A percentile compares a stretch with the other conserved stretches of the same genome.
These are phyloP conservation scores for Hippophae gyantsensis DNA, from an alignment of 306 rosid genomes.

Conservation along the genomic window DNA sequence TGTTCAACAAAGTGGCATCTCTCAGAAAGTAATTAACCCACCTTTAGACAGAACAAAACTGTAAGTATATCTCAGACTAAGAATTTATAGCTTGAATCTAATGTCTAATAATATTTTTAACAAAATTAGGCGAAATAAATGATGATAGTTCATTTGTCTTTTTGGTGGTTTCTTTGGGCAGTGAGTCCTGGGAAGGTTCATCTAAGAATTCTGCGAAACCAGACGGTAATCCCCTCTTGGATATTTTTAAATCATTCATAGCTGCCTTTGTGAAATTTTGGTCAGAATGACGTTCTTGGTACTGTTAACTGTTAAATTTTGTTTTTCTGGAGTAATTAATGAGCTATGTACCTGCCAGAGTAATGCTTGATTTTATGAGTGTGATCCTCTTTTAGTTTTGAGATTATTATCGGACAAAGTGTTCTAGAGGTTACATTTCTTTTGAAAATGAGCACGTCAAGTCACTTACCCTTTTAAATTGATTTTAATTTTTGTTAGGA, in stretches of 20 bases:
- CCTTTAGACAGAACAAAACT: slow-evolving; percentile 78
- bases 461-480: too few species aligned
- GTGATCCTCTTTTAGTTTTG: not conserved
- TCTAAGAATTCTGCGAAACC: slow-evolving; percentile 30
- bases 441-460: too few species aligned
- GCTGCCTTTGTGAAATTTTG: slow-evolving; percentile 65
- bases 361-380: slow-evolving; percentile 12
- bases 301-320: slow-evolving; percentile 6
- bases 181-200: slow-evolving; percentile 78
- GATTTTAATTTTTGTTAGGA: too few species aligned
- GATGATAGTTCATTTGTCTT: slow-evolving; percentile 15
- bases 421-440: too few species aligned
- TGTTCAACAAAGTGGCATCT: too few species aligned
- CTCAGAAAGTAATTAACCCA: slow-evolving; percentile 35
- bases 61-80: slow-evolving; percentile 42
- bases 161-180: slow-evolving; percentile 31
- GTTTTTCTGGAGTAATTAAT: not conserved
- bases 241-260: slow-evolving; percentile 39
- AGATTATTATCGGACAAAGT: too few species aligned
- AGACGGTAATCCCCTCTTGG: slow-evolving; percentile 47
- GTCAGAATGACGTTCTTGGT: slow-evolving; percentile 44
- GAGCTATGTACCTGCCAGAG: slow-evolving; percentile 16
- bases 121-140: not conserved
- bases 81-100: not conserved
- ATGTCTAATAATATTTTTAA: not conserved